phyloP scores from a whole-genome alignment of 768 basidiomycete genomes.

The Mycena pura region DNA sequence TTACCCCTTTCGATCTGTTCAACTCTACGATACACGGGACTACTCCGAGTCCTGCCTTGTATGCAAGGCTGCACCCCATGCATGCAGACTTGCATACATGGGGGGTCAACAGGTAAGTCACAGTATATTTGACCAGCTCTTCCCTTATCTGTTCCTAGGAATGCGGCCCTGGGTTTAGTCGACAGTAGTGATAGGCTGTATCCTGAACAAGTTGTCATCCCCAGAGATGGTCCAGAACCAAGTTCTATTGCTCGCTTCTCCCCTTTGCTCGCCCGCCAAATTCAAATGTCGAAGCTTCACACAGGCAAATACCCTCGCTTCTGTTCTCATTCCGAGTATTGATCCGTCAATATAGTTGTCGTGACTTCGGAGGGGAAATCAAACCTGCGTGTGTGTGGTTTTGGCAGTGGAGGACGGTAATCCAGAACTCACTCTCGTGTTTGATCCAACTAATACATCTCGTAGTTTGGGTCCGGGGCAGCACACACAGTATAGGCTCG shows the following conservation, averaged over 20 bases:
- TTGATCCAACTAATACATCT: slow-evolving; percentile 3
- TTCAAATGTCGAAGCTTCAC: slow-evolving; percentile 88
- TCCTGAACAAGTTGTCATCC: slow-evolving; percentile 77
- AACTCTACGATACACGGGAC: slow-evolving; percentile 87
- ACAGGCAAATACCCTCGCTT: slow-evolving; percentile 57
- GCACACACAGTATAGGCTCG: slow-evolving; percentile 80
- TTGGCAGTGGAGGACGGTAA: slow-evolving; percentile 85
- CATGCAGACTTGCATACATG: slow-evolving; percentile 80
- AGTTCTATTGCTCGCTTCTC: slow-evolving; percentile 56
- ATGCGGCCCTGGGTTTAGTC: slow-evolving; percentile 86
- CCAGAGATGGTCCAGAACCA: slow-evolving; percentile 38
- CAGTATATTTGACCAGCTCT: slow-evolving; percentile 15
- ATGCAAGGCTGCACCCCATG: slow-evolving; percentile 73
- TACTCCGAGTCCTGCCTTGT: slow-evolving; percentile 51
- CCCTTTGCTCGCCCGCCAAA: slow-evolving; percentile 65
- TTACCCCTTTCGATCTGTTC: slow-evolving; percentile 92
- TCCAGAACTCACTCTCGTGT: slow-evolving; percentile 24
- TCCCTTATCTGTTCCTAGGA: slow-evolving; percentile 49
- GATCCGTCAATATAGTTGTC: slow-evolving; percentile 40
- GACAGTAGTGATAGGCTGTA: slow-evolving; percentile 78
- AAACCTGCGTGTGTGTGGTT: slow-evolving; percentile 88
- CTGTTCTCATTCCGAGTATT: no score
- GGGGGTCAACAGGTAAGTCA: slow-evolving; percentile 77
- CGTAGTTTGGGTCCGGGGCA: slow-evolving; percentile 73
- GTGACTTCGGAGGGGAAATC: slow-evolving; percentile 76